Evolutionary conservation across 768 basidiomycete species (phyloP), one percentile per base, ranked within the genome.

Genomic region (Tylopilus subfusipes): DNA sequence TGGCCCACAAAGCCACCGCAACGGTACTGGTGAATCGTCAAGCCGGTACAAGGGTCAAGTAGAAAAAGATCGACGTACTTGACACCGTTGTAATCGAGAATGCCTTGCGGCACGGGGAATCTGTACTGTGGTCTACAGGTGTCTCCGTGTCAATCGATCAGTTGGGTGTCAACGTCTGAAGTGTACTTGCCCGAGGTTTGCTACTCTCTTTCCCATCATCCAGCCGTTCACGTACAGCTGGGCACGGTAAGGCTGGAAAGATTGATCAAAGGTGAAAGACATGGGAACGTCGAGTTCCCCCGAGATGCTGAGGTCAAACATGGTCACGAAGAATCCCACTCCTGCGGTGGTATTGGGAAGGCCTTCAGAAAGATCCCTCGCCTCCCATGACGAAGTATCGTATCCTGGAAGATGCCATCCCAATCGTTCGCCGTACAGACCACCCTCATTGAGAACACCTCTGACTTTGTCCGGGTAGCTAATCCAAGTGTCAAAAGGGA

Each of bases 141-240:
- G 24, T 18, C 50, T 25, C 52, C 29, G 48, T 33, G 53, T 60
- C 40, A 60, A 33, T 53, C 25, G 9, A 33, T 30, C 21, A n/a
- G 13, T 42, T 31, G n/a, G 14, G 22, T 6, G 3, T 46, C 36
- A 25, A 42, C 25, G 30, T 48, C 10, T 3, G 39, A 53, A 27
- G 13, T 33, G 31, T 14, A 66, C 78, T 54, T 56, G 82, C 88
- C 86, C 86, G 2, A 88, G 77, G 62, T 88, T 85, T 14, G 72
- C 83, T n/a, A 86, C 77, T 19, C 84, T 68, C 71, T 91, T 92
- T 10, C 90, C 91, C 82, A 89, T 89, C 82, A 87, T 86, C 91
- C 91, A 93, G 13, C 90, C 91, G 61, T 93, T 92, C 19, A 93
- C 85, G 54, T 88, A 92, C 39, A 93, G 60, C 42, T 82, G 75